These are phyloP conservation scores for Botrytis paeoniae DNA, from an alignment of 2,329 filamentous ascomycete species.

Conservation along the genomic window DNA sequence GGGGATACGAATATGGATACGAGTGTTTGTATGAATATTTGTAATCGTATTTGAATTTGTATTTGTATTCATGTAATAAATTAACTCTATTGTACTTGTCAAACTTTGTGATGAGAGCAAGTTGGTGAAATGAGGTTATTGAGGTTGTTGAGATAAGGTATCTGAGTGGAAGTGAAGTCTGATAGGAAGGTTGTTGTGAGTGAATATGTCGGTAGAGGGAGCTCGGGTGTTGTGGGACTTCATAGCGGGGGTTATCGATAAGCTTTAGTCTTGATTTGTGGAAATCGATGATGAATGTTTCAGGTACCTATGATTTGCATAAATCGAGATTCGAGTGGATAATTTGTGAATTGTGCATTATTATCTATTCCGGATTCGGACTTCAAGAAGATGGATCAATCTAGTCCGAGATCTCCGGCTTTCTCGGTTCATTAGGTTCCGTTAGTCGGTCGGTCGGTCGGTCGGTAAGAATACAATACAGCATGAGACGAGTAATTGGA, in stretches of 20 bases:
- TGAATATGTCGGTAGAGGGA: background rate
- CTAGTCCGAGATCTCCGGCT: background rate
- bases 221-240: conserved; percentile 2
- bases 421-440: background rate
- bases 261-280: background rate
- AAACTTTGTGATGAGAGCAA: background rate
- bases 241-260: conserved; percentile 13
- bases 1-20: background rate
- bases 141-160: background rate
- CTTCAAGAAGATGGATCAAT: background rate
- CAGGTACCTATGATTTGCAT: background rate
- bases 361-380: background rate
- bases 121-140: background rate
- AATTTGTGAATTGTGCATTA: background rate
- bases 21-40: background rate
- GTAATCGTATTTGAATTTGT: background rate
- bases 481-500: background rate
- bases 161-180: background rate
- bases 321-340: background rate
- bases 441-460: background rate
- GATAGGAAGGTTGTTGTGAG: too few species aligned
- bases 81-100: background rate
- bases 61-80: background rate
- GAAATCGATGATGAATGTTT: background rate
- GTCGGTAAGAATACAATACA: background rate